Evolutionary conservation across 2,329 filamentous ascomycete species (phyloP), one percentile per base, ranked within the genome.

Genomic region (Bisporella sp.): DNA sequence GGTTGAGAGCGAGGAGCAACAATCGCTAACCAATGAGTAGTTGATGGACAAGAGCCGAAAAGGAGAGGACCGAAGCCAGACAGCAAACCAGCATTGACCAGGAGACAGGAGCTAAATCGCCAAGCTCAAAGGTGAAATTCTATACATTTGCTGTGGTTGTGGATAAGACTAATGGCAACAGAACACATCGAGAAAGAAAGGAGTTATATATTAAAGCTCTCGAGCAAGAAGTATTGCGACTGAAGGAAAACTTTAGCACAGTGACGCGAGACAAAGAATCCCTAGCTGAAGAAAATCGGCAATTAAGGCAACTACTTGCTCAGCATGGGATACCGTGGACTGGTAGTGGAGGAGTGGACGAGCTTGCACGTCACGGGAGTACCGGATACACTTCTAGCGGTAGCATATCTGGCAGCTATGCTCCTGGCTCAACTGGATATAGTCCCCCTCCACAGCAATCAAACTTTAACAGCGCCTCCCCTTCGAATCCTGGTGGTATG

Each of bases 141-240:
- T 2, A 45, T 8, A 31, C 13, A 8, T 29, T 31, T 12, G 8
- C 21, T 21, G 21, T 21, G 21, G 12, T 31, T 21, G 31, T 32
- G 13, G n/a, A 4, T 32, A 8, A 5, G 4, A 13, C 54, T 62
- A 44, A 62, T 48, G 37, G 29, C 41, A 30, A 13, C 64, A 96
- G 93, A 65, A 97, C 93, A 13, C 93, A 99, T 69, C 89, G 93
- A 50, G 93, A 97, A 71, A 83, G 93, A 59, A 97, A 97, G 68
- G 93, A 97, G 70, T 79, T 90, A 61, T 97, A 97, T 68, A 95
- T 96, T 73, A 95, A 95, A 68, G 83, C 87, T 8, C 79, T 97
- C 12, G 93, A 99, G 69, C 85, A 92, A 63, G 90, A 97, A 69
- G 87, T 97, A 5, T 76, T 95, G 21, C 84, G 89, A 45, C 75